Evolutionary conservation across 2,329 filamentous ascomycete genomes (phyloP), one percentile per base, ranked within the genome.

Genomic region (Fusarium oligoseptatum): DNA sequence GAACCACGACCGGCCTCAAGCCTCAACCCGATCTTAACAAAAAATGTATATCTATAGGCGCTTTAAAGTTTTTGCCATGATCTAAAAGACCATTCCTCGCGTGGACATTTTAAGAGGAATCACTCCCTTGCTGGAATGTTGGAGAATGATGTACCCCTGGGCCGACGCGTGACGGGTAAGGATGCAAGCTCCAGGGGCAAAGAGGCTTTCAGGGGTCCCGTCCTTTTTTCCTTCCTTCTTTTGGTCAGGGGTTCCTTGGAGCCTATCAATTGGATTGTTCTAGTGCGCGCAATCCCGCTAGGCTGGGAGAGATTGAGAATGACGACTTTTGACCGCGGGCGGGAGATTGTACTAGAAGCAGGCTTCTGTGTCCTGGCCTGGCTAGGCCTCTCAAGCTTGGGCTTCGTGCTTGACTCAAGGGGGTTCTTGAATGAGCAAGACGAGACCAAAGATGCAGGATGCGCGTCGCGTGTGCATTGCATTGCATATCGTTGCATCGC

Each of bases 201-300:
- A 43, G 41, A 43, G 64, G 20, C 66, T 58, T 70, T 60, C 72
- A 74, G 68, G 72, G 72, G 72, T 74, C 72, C 39, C 58, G 45
- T 48, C 27, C 32, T 34, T 34, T 22, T 12, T 12, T 27, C 39
- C 58, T 41, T 48, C 24, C 32, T 34, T 34, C 32, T 12, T 27
- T 60, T 58, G n/a, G 32, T 34, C 71, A 73, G 71, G 71, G 71
- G 72, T 56, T 64, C 36, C 36, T 39, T 32, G 58, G 43, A 5
- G 37, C 32, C 60, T 39, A 52, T 63, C 60, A 63, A 63, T 12
- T 52, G 60, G 52, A 63, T 12, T 52, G 60, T 63, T 52, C 45
- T 63, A 52, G 45, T 39, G 60, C 14, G 60, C n/a, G 60, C n/a
- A 32, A 50, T 27, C 43, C 60, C 20, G 27, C 17, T 48, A 24